Evolutionary conservation across 306 rosid genomes (phyloP), one percentile per base, ranked within the genome.

Genomic region (Vigna angularis): DNA sequence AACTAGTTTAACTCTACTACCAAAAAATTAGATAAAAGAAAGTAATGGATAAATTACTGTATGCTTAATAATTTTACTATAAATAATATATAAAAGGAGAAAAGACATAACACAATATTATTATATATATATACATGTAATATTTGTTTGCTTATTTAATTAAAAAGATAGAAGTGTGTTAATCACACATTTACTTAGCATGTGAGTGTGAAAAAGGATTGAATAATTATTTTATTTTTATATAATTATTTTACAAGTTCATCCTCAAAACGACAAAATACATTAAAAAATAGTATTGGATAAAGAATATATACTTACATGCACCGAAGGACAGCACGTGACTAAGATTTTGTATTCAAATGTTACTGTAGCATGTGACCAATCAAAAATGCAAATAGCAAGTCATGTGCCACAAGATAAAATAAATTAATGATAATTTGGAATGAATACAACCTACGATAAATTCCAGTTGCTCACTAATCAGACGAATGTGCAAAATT

Each of bases 361-460:
- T 56, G 45, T 20, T 32, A 26, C 48, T 42, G 24, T 73, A 26
- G 53, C 53, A 45, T 80, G 56, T 28, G 52, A 38, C 55, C 62
- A 66, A 44, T 16, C 45, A 18, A 16, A 72, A 44, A 64, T 34
- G 45, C 42, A 42, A 20, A 28, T 38, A 12, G 50, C 49, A 3
- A 15, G 15, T 65, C 44, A 65, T 73, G 32, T 30, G 15, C 22
- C 13, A 3, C 13, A 20, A 4, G 34, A 66, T 16, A 81, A 57
- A 56, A 7, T 53, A 80, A 4, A 72, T 13, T 56, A 22, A 55
- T 45, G 18, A 34, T 30, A 58, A 40, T 66, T 66, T 74, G 14
- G 6, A 48, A 16, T 17, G 11, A 34, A 20, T 81, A n/a, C 14
- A 32, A 42, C 28, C 38, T 22, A 2, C 42, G 9, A n/a, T 4